Base-by-base conservation (phyloP, 163 green algal genomes). In the Volvox carteri region DNA sequence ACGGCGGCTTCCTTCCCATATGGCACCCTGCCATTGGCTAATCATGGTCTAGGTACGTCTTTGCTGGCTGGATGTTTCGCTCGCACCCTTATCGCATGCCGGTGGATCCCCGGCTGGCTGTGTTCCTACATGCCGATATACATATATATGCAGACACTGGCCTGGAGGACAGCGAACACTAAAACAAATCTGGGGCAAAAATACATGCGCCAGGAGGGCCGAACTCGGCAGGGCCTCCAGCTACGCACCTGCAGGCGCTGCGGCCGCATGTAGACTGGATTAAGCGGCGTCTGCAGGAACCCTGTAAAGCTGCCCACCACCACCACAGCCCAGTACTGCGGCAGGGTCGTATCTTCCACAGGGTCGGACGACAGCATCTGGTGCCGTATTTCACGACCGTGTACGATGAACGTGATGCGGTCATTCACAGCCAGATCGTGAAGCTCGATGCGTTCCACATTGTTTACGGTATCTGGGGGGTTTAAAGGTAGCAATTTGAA, bases 261-360 rank as follows among this genome's bases (percentile, higher is more conserved):
- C 62, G 62, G 62, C 4, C 62, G 62, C 62, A 73, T 73, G 28
- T 28, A 73, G 41, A 30, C 74, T 2, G 74, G 74, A 48, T 83
- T 83, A n/a, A 83, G 33, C 46, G 46, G n/a, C 6, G 5, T 83
- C n/a, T 46, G n/a, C 46, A 83, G n/a, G 25, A 14, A 35, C 37
- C 74, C 74, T 12, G 7, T 2, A 48, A 83, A 83, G 11, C 28
- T 5, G 3, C 74, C 74, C 28, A 50, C n/a, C 74, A 83, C 74
- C n/a, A 30, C 48, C 11, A 83, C 6, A 1, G 46, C 46, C 46
- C 48, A 83, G 74, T 14, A 14, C 74, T 83, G 74, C 25, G 74
- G 46, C 74, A 48, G 74, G 28, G 7, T 14, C 12, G 72, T 42
- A 42, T 78, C 68, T 2, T 37, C 30, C 58, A 19, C 4, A 9